Evolutionary conservation across 768 basidiomycete genomes (phyloP).

Genomic region (Wakefieldia striispora): DNA sequence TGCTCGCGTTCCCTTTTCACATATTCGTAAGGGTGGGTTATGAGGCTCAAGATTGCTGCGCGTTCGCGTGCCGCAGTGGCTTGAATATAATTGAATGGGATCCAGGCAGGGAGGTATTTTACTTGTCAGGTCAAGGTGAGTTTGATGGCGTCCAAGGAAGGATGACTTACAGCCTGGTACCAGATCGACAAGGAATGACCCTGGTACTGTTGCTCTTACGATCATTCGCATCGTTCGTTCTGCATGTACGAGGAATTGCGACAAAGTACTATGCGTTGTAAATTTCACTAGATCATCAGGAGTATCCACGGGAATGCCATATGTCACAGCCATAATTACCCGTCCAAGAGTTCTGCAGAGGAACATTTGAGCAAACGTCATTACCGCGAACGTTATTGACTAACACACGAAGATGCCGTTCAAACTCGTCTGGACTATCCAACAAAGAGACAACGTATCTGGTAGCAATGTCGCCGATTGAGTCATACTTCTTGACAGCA

Average conservation of each 20-base stretch:
- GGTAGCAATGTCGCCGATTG: slow-evolving; percentile 27
- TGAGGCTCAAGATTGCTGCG: no score
- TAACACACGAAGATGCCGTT: slow-evolving; percentile 21
- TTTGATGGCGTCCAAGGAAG: not conserved
- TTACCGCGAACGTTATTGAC: not conserved
- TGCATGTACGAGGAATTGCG: slow-evolving; percentile 29
- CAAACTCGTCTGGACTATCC: slow-evolving; percentile 16
- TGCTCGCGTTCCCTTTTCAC: slow-evolving; percentile 11
- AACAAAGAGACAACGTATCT: slow-evolving; percentile 15
- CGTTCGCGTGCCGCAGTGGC: no score
- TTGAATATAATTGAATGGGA: no score
- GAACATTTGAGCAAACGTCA: not conserved
- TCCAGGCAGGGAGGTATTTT: slow-evolving; percentile 13
- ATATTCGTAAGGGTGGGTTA: no score
- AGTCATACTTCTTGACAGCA: slow-evolving; percentile 32
- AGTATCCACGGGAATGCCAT: slow-evolving; percentile 21
- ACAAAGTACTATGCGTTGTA: not conserved
- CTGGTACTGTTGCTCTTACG: slow-evolving; percentile 23
- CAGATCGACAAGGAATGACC: slow-evolving; percentile 30
- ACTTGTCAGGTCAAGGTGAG: slow-evolving; percentile 11
- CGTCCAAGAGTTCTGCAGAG: slow-evolving; percentile 8
- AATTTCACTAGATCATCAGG: slow-evolving; percentile 19
- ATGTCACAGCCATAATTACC: slow-evolving; percentile 23
- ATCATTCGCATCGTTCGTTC: slow-evolving; percentile 28
- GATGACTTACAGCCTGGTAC: slow-evolving; percentile 24